Conservation (phyloP, 2,329 filamentous ascomycete genomes). For the Leptographium wingfieldii region DNA sequence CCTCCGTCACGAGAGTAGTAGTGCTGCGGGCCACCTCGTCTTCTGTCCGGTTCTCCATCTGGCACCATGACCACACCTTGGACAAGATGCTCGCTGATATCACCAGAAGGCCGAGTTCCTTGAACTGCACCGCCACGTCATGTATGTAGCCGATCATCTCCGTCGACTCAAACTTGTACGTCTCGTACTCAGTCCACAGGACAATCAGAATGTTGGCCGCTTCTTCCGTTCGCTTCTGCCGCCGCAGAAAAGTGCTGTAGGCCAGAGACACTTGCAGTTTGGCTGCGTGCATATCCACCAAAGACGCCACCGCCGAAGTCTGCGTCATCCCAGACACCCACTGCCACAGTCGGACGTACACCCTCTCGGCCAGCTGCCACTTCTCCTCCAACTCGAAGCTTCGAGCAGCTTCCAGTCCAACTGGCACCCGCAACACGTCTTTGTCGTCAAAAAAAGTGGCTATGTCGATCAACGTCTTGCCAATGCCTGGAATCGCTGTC, state of each 20-base stretch:
- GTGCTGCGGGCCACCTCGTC: conserved; percentile 22
- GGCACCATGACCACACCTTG: conserved; percentile 27
- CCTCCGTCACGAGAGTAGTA: conserved; percentile 24
- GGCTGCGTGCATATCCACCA: not conserved
- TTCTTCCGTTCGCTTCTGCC: conserved; percentile 21
- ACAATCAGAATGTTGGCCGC: conserved; percentile 26
- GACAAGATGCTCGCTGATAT: conserved; percentile 23
- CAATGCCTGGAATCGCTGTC: conserved; percentile 18
- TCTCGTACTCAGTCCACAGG: conserved; percentile 27
- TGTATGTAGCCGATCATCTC: conserved; percentile 22
- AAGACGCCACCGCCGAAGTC: conserved; percentile 16
- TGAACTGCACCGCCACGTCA: conserved; percentile 22
- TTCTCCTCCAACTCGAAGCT: conserved; percentile 22
- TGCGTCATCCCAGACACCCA: conserved; percentile 23
- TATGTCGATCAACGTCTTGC: conserved; percentile 22
- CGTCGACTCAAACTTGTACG: conserved; percentile 20
- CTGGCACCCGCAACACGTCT: conserved; percentile 20
- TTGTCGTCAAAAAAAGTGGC: conserved; percentile 21
- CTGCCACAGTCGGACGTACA: conserved; percentile 27
- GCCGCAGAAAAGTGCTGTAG: conserved; percentile 23
- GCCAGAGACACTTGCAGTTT: conserved; percentile 23
- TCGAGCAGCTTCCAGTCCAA: conserved; percentile 22
- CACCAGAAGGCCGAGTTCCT: conserved; percentile 20
- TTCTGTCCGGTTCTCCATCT: conserved; percentile 19
- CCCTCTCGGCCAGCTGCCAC: conserved; percentile 22